These are phyloP conservation scores for Diddensiella santjacobensis DNA, from an alignment of 805 yeast species.

Conservation along the genomic window DNA sequence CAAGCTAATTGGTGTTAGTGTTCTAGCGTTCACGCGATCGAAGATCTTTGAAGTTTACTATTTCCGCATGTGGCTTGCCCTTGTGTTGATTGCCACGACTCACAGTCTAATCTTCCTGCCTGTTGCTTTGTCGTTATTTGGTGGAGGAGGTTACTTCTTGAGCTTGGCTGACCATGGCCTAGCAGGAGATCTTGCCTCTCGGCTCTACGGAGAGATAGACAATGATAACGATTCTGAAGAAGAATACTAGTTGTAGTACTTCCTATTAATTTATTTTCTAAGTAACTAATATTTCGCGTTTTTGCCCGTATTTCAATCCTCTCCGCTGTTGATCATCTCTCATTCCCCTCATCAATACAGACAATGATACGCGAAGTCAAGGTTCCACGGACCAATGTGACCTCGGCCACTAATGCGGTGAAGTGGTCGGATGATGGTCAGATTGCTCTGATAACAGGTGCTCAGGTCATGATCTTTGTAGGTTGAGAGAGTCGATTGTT, in stretches of 20 bases:
- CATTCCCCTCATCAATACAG: not conserved
- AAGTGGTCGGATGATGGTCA: slow-evolving; percentile 26
- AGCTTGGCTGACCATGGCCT: slow-evolving; percentile 32
- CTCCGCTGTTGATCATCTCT: not conserved
- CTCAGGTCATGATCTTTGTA: slow-evolving; percentile 16
- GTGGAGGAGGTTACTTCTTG: slow-evolving; percentile 52
- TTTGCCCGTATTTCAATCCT: not conserved
- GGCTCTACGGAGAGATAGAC: slow-evolving; percentile 12
- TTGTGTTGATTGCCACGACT: slow-evolving; percentile 69
- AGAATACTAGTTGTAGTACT: too few species aligned
- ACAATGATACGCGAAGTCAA: slow-evolving; percentile 13
- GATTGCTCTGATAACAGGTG: slow-evolving; percentile 17
- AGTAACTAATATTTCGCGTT: not conserved
- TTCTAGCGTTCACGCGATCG: slow-evolving; percentile 81
- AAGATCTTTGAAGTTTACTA: slow-evolving; percentile 88
- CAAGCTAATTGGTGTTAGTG: slow-evolving; percentile 80
- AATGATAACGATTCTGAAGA: slow-evolving; percentile 2
- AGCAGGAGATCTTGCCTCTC: slow-evolving; percentile 27
- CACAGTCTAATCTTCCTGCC: slow-evolving; percentile 83
- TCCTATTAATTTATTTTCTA: too few species aligned
- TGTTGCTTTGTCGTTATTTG: slow-evolving; percentile 58
- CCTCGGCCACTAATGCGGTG: slow-evolving; percentile 17
- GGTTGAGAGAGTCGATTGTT: slow-evolving; percentile 1
- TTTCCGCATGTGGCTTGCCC: slow-evolving; percentile 89
- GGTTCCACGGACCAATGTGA: slow-evolving; percentile 6